A percentile compares a stretch with the other conserved stretches of the same genome.
These are phyloP conservation scores for Mycena metata DNA, from an alignment of 768 basidiomycete genomes.

Conservation along the genomic window DNA sequence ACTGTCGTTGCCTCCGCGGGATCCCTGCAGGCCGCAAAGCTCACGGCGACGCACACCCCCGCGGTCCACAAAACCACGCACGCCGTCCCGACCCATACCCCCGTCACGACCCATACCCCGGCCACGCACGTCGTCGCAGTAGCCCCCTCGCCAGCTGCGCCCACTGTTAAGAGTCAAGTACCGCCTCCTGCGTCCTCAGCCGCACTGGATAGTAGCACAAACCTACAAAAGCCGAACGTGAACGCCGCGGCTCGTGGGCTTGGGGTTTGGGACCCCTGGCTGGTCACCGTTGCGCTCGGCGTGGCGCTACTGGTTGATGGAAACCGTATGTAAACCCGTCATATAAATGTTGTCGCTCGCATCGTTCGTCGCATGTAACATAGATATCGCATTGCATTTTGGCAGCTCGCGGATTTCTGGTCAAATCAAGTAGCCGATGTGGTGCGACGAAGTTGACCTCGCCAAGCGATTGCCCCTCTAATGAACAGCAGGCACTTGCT, in stretches of 20 bases:
- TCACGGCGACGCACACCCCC: conserved; percentile 15
- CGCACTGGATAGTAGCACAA: background rate
- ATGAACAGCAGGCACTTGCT: no score
- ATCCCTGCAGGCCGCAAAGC: conserved; percentile 21
- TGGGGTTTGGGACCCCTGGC: conserved; percentile 28
- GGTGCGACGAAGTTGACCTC: no score
- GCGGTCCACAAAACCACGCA: no score
- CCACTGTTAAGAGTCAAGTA: background rate
- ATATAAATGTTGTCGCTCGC: no score
- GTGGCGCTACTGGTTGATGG: background rate
- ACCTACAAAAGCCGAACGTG: background rate
- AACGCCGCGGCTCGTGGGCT: conserved; percentile 4
- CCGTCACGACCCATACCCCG: background rate
- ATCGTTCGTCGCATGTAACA: no score
- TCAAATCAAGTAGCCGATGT: no score
- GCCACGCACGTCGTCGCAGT: no score
- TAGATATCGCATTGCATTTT: no score
- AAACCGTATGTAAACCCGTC: no score
- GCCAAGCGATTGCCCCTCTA: no score
- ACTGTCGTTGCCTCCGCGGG: conserved; percentile 35
- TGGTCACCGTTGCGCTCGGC: conserved; percentile 13
- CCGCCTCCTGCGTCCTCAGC: background rate
- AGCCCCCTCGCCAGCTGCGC: background rate
- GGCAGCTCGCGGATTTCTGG: no score
- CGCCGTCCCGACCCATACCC: background rate